Evolutionary conservation across 345 rosid genomes (phyloP), one percentile per base, ranked within the genome.

Genomic region (Kandelia obovata): DNA sequence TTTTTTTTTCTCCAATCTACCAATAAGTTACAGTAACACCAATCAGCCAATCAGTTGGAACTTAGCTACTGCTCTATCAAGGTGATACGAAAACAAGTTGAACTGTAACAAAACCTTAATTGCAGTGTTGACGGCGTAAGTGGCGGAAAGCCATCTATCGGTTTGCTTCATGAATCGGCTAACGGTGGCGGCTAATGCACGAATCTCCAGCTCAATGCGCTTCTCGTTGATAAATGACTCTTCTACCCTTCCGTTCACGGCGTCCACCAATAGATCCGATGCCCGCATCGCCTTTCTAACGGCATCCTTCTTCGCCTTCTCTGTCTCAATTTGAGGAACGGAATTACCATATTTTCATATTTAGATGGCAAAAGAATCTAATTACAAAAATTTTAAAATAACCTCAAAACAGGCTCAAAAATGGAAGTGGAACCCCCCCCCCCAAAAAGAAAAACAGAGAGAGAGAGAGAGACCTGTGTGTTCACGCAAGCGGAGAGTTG

Each of bases 181-280:
- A 67, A 94, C 73, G 17, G 96, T 81, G 3, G 84, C 80, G 0
- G 95, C 84, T 27, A 91, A 75, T 20, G 75, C 72, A 61, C 97
- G 88, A 66, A 91, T 88, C 76, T 91, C 97, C 26, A 78, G 68
- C 73, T 94, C 97, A 21, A 91, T 86, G 56, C 92, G 79, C 82
- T 89, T 94, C 89, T 94, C 92, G 73, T 83, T 86, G 20, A 85
- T 58, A 73, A 88, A 91, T 28, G 87, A 82, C 39, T 88, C 96
- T 73, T 87, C 89, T 15, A 91, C 97, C 53, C 96, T 89, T 59
- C 96, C 93, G 61, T 91, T 94, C 74, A 91, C 89, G 20, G 90
- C 78, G 37, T 88, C 93, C 77, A 87, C 87, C 61, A 94, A 75
- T 71, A 88, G 82, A 80, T 86, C 92, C 75, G 97, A 87, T 20